Base-by-base conservation (phyloP, 2,329 filamentous ascomycete species). In the Hymenoscyphus repandus region DNA sequence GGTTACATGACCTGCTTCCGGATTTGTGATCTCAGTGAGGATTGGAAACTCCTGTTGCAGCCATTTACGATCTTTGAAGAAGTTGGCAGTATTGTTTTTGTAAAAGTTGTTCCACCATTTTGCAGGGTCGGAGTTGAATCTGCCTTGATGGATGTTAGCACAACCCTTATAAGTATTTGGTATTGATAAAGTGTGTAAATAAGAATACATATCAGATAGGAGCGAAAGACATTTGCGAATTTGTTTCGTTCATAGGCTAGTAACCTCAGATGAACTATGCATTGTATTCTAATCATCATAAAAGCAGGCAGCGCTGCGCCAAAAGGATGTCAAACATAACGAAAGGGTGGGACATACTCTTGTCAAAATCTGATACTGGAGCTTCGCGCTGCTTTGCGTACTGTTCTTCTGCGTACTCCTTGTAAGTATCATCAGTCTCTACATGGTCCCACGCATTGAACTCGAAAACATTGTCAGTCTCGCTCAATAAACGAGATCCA, bases 401-500 rank as follows among this genome's bases (percentile, higher is more conserved):
- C 72, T 97, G 93, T 65, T 83, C 72, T 70, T 91, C 83, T 54
- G 90, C 85, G 69, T 93, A 96, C 65, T 87, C 82, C 65, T 86
- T 85, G 76, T 96, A 97, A 37, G 84, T 78, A 61, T 89, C 83
- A 72, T 97, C 92, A 67, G 90, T 90, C 70, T 92, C 86, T 66
- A 97, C 93, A 68, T 99, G 92, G 68, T 99, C 93, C 93, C 93
- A 99, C 34, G 93, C 93, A 70, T 99, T 99, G 80, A 93, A 96
- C 69, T 95, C 87, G 72, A 92, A 99, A 64, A 95, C 88, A 67
- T 97, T 79, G 72, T 96, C 91, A 65, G 83, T 82, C 68, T 92
- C 78, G 63, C 87, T 83, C 46, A 99, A 81, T 64, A 80, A 88
- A 53, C 92, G 88, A 43, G 88, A 93, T 54, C 93, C 93, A 69